Evolutionary conservation across 169 alveolate species (phyloP), one percentile per base, ranked within the genome.

Genomic region (Amoebophrya sp.): DNA sequence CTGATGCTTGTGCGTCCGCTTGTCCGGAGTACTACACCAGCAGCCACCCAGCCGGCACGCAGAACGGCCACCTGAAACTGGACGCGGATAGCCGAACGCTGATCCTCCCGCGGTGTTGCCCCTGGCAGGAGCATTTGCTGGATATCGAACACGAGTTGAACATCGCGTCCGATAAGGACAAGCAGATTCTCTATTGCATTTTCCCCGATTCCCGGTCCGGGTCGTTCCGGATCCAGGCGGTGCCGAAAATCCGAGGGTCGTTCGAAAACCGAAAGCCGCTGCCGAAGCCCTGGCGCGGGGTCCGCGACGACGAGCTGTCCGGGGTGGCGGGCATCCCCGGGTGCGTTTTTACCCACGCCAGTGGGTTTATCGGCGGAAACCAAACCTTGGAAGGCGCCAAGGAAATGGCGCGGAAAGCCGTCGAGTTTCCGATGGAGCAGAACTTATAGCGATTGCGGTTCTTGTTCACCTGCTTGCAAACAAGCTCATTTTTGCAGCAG

Each of bases 241-340:
- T 77, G 39, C 40, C 89, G 40, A 32, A 23, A 77, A n/a, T 66
- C 35, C 1, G 18, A 25, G 89, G 40, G 25, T 0, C 40, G 0
- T 77, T 77, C 23, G 89, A 23, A 39, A n/a, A 23, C 40, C 89
- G 89, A 25, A 77, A 77, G 40, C 40, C 89, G 23, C 40, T 77
- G 7, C 89, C 89, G 32, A n/a, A 23, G 89, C 39, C 89, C 7
- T 77, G 89, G 89, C 89, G 89, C 0, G 89, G 89, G 1, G 89
- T 77, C 10, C 89, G 89, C 14, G 89, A 77, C 40, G 39, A 38
- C 40, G 89, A 77, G 10, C 40, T 77, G 32, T 33, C 40, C 40
- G n/a, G 40, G 32, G 89, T 77, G 7, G 3, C 40, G 40, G 89
- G 89, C 89, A 32, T 77, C 89, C 40, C 89, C 25, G 89, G 89